Base-by-base conservation (phyloP, 148 eudicot genomes). In the Cornus florida region DNA sequence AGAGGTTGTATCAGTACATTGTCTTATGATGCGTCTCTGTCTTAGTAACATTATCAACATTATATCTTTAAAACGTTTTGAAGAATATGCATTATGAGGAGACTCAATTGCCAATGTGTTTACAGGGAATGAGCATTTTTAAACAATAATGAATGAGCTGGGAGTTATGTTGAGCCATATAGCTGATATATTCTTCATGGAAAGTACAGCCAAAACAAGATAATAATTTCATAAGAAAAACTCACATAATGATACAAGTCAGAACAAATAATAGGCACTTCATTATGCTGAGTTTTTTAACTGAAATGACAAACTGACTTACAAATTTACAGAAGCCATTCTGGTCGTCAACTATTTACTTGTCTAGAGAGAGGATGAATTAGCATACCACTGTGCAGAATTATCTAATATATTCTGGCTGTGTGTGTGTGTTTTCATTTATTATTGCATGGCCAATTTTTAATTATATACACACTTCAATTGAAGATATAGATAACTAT, bases 151-250 rank as follows among this genome's bases (percentile, higher is more conserved):
- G 19, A 12, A 53, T 53, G 17, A 53, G 19, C 17, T 11, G 59
- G 59, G 14, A 53, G 17, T 53, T 53, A 53, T 12, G 59, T 33
- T 48, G 35, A 35, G 62, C 22, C 20, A 0, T 31, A 3, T 60
- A 20, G 16, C 32, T 33, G 41, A 22, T 59, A 19, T 57, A 28
- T 33, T 35, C 56, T 72, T 73, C 22, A 14, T 59, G 11, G 10
- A 74, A 60, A 60, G 20, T 23, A 24, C 22, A 39, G 53, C 59
- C 70, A 75, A 67, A 41, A 48, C n/a, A 72, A 38, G n/a, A 70
- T 38, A 6, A 70, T 70, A 9, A 70, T 7, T 35, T 70, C 19
- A 38, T 35, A 19, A 70, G 59, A 70, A 70, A 70, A 70, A 35
- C 6, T 13, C 38, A 31, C 19, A 12, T 0, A 31, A 68, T 56